phyloP scores from a whole-genome alignment of 2,329 filamentous ascomycete species.

The Xylariales sp. region DNA sequence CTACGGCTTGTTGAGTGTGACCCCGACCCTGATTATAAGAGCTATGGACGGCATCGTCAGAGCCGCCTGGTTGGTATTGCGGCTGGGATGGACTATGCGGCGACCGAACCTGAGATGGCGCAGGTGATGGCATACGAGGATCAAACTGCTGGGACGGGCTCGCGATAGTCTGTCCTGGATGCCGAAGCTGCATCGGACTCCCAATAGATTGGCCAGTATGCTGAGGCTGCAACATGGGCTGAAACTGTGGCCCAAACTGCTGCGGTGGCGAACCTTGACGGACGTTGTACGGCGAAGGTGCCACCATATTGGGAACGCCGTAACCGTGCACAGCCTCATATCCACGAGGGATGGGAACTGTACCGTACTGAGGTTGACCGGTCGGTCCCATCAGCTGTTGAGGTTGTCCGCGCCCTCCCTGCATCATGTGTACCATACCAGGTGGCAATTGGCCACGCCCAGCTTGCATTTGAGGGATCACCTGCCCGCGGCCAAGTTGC shows the following conservation, averaged over 20 bases:
- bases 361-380: constrained; percentile 20
- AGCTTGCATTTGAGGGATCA: constrained; percentile 11
- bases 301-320: constrained; percentile 19
- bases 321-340: constrained; percentile 30
- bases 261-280: constrained; percentile 8
- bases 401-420: constrained; percentile 1
- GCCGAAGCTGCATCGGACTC: no score
- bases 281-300: constrained; percentile 21
- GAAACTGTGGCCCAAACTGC: constrained; percentile 6
- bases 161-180: no score
- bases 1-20: not conserved
- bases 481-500: constrained; percentile 14
- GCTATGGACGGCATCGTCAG: not conserved
- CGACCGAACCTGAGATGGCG: not conserved
- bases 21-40: not conserved
- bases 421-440: constrained; percentile 8
- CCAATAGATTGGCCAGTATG: no score
- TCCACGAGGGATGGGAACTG: constrained; percentile 27
- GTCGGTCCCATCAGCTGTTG: not conserved
- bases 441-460: constrained; percentile 6
- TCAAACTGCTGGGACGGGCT: no score
- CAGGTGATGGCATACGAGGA: no score
- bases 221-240: constrained; percentile 4
- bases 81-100: not conserved
- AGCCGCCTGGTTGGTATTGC: not conserved